These are phyloP conservation scores for Entomortierella beljakovae DNA, from an alignment of 192 early-diverging fungal genomes.

Conservation along the genomic window DNA sequence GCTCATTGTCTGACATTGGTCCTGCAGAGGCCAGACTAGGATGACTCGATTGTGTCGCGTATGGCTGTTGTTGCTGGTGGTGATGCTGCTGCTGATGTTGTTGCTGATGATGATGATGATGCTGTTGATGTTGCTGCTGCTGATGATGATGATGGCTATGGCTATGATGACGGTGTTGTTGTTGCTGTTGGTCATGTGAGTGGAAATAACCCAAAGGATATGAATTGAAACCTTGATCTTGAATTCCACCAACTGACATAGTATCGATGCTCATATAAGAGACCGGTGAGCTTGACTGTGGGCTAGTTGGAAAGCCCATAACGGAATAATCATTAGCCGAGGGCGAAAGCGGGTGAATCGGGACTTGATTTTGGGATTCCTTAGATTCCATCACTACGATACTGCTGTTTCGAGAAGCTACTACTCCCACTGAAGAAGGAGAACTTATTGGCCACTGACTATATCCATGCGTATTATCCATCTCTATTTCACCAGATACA, in stretches of 20 bases:
- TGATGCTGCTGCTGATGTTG: slow-evolving; percentile 4
- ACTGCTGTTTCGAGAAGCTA: background rate
- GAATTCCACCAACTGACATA: background rate
- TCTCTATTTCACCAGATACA: background rate
- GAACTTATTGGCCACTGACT: background rate
- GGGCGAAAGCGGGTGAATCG: slow-evolving; percentile 7
- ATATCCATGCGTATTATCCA: background rate
- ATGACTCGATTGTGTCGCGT: background rate
- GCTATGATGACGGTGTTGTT: background rate
- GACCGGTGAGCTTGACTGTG: slow-evolving; percentile 1
- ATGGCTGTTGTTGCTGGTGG: background rate
- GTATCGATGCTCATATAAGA: background rate
- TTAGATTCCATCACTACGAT: background rate
- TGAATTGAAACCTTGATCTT: background rate
- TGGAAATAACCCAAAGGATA: background rate
- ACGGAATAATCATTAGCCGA: slow-evolving; percentile 8
- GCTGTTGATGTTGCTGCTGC: slow-evolving; percentile 6
- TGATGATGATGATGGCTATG: background rate
- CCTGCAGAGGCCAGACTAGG: background rate
- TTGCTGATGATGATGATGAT: background rate
- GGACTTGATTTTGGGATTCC: background rate
- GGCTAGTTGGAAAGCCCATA: background rate
- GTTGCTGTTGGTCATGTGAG: background rate
- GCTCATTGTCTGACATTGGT: background rate
- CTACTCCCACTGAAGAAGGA: background rate